Evolutionary conservation across 1,284 basidiomycete genomes (phyloP).

Genomic region (Cryptococcus sp.): DNA sequence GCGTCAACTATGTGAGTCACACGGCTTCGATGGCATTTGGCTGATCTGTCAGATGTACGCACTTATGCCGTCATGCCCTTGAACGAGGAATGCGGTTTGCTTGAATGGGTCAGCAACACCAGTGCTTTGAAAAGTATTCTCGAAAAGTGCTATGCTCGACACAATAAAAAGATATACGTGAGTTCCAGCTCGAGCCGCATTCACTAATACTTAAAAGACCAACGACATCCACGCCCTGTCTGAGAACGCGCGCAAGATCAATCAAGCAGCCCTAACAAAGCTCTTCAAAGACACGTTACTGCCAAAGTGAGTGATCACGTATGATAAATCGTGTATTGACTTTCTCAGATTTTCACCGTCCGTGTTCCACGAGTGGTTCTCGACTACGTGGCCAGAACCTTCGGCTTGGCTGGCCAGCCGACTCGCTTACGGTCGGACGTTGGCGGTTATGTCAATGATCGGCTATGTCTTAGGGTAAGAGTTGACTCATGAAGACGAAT

Average conservation of each 20-base stretch:
- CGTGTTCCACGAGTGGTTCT: conserved; percentile 97
- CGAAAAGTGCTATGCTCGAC: conserved; percentile 68
- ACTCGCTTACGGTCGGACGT: conserved; percentile 80
- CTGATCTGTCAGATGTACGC: conserved; percentile 69
- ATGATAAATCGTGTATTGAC: background rate
- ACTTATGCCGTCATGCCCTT: conserved; percentile 96
- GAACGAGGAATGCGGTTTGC: conserved; percentile 95
- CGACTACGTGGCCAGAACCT: conserved; percentile 95
- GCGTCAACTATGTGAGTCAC: conserved; percentile 74
- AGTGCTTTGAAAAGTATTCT: conserved; percentile 80
- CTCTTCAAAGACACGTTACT: conserved; percentile 67
- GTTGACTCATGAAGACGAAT: background rate
- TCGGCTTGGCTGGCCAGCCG: conserved; percentile 90
- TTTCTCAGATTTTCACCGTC: conserved; percentile 64
- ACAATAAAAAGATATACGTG: conserved; percentile 66
- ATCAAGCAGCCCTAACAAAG: conserved; percentile 60
- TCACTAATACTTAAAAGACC: conserved; percentile 38
- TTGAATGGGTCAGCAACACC: conserved; percentile 98
- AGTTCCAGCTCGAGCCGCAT: conserved; percentile 29
- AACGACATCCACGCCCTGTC: conserved; percentile 62
- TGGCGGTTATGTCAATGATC: conserved; percentile 99
- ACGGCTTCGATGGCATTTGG: conserved; percentile 7
- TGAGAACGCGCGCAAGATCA: conserved; percentile 60
- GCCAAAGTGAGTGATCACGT: conserved; percentile 57
- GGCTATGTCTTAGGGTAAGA: conserved; percentile 91